Evolutionary conservation across 495 filamentous ascomycete genomes (phyloP), one percentile per base, ranked within the genome.

Genomic region (Lasiosphaeria miniovina): DNA sequence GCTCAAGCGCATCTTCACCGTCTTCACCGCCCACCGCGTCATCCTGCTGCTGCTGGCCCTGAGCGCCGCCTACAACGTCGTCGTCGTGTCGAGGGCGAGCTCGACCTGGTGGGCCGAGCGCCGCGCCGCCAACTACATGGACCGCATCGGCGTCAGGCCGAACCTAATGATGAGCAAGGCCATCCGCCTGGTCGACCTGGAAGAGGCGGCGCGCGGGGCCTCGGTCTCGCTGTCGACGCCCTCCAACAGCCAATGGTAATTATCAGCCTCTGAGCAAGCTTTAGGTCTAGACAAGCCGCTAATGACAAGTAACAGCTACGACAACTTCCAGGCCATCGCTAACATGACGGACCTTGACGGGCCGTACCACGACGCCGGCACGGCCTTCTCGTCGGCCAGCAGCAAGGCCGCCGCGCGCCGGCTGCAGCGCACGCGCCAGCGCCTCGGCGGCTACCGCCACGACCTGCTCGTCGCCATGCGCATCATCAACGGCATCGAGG

Each of bases 391-490:
- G 6, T 77, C 75, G 49, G 65, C 74, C 5, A 71, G 84, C 33
- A 84, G 83, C 58, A 81, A 80, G 57, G 80, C 82, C 15, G 83
- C 87, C 32, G 83, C 84, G 6, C 81, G 79, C 8, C 85, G 90
- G 3, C 79, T 96, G 36, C 82, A 88, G 35, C 83, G 86, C 54
- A 92, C 91, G 12, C 82, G 92, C 6, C 88, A 95, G 73, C 82
- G 87, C 38, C 84, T 98, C 3, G 94, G 88, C 9, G 73, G 82
- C 11, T 93, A 96, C 71, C 83, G 94, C n/a, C 90, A 98, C 68
- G 91, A 98, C 66, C 79, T 98, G 24, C 77, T 98, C 2, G 92
- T 98, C 5, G 91, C 92, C 14, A 82, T 98, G 75, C 86, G 93
- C 6, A 82, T 97, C 4, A 86, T 98, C 53, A 96, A 98, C 69